A percentile compares a stretch with the other conserved stretches of the same genome.
Evolutionary conservation across 2,329 filamentous ascomycete species (phyloP).

Genomic region (Rhexocercosporidium sp.): DNA sequence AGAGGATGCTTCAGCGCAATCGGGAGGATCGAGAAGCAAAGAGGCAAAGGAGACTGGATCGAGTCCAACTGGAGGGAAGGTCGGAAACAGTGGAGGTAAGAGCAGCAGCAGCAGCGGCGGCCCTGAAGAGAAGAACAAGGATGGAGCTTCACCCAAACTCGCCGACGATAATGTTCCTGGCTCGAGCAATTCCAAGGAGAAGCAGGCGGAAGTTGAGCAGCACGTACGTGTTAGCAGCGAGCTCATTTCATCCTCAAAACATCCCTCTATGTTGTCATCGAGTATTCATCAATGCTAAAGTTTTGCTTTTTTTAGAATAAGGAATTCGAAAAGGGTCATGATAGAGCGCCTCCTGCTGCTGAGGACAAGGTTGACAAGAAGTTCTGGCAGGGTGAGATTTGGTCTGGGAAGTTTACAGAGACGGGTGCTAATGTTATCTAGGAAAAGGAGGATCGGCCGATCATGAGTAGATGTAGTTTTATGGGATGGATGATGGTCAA

Average conservation of each 20-base stretch:
- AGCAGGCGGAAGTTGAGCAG: slow-evolving; percentile 60
- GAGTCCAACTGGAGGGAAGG: slow-evolving; percentile 38
- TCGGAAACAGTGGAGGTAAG: slow-evolving; percentile 33
- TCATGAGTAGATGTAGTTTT: slow-evolving; percentile 4
- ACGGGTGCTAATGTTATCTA: slow-evolving; percentile 15
- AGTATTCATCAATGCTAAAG: neutral
- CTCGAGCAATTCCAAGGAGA: slow-evolving; percentile 47
- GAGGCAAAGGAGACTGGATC: slow-evolving; percentile 47
- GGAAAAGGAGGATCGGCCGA: slow-evolving; percentile 30
- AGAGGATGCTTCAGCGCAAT: slow-evolving; percentile 45
- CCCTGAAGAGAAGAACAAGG: slow-evolving; percentile 32
- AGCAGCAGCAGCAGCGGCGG: slow-evolving; percentile 15
- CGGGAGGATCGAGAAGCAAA: slow-evolving; percentile 48
- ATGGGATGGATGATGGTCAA: neutral
- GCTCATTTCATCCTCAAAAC: neutral
- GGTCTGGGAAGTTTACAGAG: neutral
- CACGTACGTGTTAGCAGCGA: slow-evolving; percentile 44
- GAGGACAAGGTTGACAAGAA: slow-evolving; percentile 60
- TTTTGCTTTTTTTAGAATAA: slow-evolving; percentile 45
- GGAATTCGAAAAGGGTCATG: slow-evolving; percentile 62
- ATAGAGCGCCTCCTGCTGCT: slow-evolving; percentile 48
- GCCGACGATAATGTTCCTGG: slow-evolving; percentile 30
- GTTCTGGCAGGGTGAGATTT: slow-evolving; percentile 53
- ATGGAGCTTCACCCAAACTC: slow-evolving; percentile 29
- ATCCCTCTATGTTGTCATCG: neutral